Conservation (phyloP, 208 protist species). For the Endotrypanum monterogeii region DNA sequence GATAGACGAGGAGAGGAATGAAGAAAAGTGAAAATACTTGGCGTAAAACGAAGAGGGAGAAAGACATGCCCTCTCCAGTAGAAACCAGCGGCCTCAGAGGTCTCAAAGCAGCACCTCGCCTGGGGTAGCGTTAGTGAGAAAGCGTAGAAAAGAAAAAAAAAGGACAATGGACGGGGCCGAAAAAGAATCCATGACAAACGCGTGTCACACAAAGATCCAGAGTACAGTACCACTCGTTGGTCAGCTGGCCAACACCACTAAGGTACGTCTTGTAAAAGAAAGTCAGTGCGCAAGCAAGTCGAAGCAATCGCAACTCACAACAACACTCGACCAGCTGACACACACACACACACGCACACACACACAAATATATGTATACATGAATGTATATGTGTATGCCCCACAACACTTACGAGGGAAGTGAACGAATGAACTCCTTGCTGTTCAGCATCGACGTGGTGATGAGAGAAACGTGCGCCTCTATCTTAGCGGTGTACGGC, state of each 20-base stretch:
- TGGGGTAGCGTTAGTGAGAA: not conserved
- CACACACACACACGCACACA: not conserved
- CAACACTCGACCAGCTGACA: not conserved
- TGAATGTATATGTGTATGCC: not conserved
- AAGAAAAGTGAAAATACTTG: not conserved
- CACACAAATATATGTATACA: too few species aligned
- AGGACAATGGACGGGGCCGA: too few species aligned
- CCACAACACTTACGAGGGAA: conserved; percentile 24
- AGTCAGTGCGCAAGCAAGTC: not conserved
- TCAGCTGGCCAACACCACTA: not conserved
- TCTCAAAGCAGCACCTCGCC: conserved; percentile 7
- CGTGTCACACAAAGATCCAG: not conserved
- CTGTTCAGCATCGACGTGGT: conserved; percentile 83
- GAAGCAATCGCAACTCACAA: not conserved
- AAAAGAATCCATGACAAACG: not conserved
- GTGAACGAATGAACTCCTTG: conserved; percentile 72
- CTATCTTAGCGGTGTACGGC: conserved; percentile 82
- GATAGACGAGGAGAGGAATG: too few species aligned
- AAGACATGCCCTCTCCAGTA: not conserved
- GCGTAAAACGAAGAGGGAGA: conserved; percentile 13
- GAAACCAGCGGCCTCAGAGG: not conserved
- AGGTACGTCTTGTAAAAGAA: not conserved
- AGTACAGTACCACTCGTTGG: not conserved
- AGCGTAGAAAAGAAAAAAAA: not conserved
- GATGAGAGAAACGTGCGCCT: conserved; percentile 72